phyloP scores from a whole-genome alignment of 345 rosid species.

The Salix suchowensis region DNA sequence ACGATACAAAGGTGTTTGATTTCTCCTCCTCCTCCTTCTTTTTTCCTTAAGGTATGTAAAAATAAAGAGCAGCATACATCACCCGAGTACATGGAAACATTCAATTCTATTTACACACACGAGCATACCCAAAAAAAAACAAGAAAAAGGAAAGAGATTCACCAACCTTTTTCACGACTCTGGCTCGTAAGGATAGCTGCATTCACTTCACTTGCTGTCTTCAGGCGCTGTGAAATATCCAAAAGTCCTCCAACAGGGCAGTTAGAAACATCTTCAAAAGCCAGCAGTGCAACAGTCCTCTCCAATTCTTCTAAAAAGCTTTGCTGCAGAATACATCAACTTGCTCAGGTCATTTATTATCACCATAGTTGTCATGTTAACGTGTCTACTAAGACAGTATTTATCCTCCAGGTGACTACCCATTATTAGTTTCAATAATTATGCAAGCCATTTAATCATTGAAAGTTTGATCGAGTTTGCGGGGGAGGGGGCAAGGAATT shows the following conservation, averaged over 20 bases:
- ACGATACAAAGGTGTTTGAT: background rate
- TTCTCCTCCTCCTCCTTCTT: background rate
- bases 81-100: background rate
- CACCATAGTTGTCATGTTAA: background rate
- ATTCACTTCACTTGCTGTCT: constrained; percentile 93
- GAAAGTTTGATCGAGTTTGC: background rate
- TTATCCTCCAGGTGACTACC: background rate
- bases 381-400: background rate
- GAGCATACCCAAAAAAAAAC: background rate
- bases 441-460: background rate
- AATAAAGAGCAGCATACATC: background rate
- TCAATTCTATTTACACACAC: background rate
- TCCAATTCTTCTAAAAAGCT: constrained; percentile 91
- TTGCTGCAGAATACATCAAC: constrained; percentile 32
- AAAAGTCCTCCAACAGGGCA: constrained; percentile 88
- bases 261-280: constrained; percentile 81
- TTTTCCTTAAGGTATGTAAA: background rate
- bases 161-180: constrained; percentile 89
- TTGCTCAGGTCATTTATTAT: background rate
- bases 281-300: constrained; percentile 83
- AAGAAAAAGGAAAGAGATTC: background rate
- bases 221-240: constrained; percentile 85
- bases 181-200: constrained; percentile 99
- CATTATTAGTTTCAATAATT: background rate
- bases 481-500: background rate